Evolutionary conservation across 1,284 basidiomycete species (phyloP).

Genomic region (Xanthoconium separans): DNA sequence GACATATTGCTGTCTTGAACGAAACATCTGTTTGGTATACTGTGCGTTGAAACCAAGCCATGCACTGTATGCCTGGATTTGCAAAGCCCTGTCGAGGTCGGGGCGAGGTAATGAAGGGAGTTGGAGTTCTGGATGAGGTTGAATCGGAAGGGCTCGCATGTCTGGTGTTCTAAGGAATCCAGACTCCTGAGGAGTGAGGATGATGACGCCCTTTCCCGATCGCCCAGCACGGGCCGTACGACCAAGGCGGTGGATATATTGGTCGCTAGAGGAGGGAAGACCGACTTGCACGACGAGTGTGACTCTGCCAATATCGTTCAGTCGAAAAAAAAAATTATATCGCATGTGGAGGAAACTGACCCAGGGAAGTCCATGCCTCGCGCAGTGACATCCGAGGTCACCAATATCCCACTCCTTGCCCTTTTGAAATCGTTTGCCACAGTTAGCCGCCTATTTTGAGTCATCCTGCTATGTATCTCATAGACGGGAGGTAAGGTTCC

Average conservation of each 20-base stretch:
- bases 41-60: slow-evolving; percentile 64
- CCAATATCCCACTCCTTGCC: slow-evolving; percentile 51
- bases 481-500: slow-evolving; percentile 39
- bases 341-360: slow-evolving; percentile 51
- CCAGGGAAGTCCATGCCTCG: slow-evolving; percentile 85
- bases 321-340: slow-evolving; percentile 46
- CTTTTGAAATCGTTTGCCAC: slow-evolving; percentile 54
- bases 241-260: slow-evolving; percentile 91
- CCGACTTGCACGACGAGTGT: slow-evolving; percentile 66
- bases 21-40: slow-evolving; percentile 39
- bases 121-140: slow-evolving; percentile 25
- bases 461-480: slow-evolving; percentile 50
- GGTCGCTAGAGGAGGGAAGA: slow-evolving; percentile 76
- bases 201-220: slow-evolving; percentile 62
- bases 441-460: slow-evolving; percentile 44
- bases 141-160: slow-evolving; percentile 44
- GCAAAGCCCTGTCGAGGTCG: slow-evolving; percentile 37
- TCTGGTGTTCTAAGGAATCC: slow-evolving; percentile 50
- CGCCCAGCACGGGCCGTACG: slow-evolving; percentile 84
- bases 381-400: slow-evolving; percentile 91
- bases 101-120: slow-evolving; percentile 25
- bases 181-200: slow-evolving; percentile 55
- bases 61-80: slow-evolving; percentile 53
- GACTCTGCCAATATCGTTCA: slow-evolving; percentile 39
- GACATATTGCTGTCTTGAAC: slow-evolving; percentile 46